Conservation (phyloP, 148 eudicot species). For the Linanthus parryae region DNA sequence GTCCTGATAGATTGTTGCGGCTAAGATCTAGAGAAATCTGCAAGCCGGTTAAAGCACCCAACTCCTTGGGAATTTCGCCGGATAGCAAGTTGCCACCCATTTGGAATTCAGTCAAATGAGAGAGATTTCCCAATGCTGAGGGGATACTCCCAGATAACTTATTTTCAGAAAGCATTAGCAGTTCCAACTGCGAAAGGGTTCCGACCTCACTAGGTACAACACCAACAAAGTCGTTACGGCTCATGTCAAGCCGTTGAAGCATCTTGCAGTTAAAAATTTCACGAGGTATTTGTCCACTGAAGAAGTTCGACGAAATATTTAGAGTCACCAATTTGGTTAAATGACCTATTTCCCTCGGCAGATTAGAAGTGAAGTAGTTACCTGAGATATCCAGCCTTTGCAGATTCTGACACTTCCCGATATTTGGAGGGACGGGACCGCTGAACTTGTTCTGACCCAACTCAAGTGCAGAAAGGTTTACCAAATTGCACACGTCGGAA, state of each 20-base stretch:
- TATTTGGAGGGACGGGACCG: conserved; percentile 61
- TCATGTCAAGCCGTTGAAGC: conserved; percentile 91
- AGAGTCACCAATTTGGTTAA: conserved; percentile 59
- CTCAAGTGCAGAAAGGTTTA: conserved; percentile 70
- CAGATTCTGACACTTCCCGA: conserved; percentile 60
- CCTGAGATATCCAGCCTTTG: conserved; percentile 81
- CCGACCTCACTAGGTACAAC: conserved; percentile 66
- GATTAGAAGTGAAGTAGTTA: conserved; percentile 50
- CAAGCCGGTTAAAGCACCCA: conserved; percentile 68
- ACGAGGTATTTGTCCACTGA: conserved; percentile 55
- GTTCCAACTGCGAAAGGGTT: conserved; percentile 65
- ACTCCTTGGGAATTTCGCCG: conserved; percentile 61
- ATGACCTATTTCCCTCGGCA: conserved; percentile 82
- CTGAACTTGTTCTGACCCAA: conserved; percentile 75
- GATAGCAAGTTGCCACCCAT: conserved; percentile 85
- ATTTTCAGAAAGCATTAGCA: conserved; percentile 78
- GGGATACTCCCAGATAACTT: conserved; percentile 71
- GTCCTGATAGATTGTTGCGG: conserved; percentile 65
- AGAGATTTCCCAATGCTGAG: conserved; percentile 60
- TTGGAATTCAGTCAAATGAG: conserved; percentile 70
- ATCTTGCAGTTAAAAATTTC: conserved; percentile 68
- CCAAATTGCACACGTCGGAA: conserved; percentile 58
- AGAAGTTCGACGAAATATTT: conserved; percentile 68
- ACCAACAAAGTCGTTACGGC: conserved; percentile 56
- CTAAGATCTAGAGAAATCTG: conserved; percentile 90